Percentiles rank a stretch among this genome's conserved stretches.
Evolutionary conservation across 495 filamentous ascomycete species (phyloP).

Genomic region (Melanomma pulvis-pyrius): DNA sequence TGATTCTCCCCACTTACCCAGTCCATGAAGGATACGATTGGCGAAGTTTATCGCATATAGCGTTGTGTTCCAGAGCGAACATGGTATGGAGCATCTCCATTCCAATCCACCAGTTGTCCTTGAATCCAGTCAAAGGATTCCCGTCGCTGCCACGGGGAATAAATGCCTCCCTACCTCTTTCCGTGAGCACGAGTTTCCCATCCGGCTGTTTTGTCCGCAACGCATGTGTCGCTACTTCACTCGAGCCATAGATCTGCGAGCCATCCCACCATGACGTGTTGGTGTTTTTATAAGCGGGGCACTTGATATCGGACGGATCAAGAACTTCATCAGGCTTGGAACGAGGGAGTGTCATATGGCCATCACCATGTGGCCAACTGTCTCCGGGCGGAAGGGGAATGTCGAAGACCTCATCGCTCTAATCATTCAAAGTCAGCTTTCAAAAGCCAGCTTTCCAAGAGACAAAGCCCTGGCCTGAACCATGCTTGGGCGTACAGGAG

Average conservation of each 20-base stretch:
- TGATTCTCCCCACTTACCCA: no score
- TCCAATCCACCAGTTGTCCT: conserved; percentile 50
- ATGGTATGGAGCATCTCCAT: conserved; percentile 49
- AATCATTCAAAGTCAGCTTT: conserved; percentile 43
- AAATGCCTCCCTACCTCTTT: conserved; percentile 39
- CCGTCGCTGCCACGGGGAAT: conserved; percentile 44
- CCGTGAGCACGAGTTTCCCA: conserved; percentile 46
- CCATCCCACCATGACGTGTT: no score
- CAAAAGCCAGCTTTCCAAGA: conserved; percentile 39
- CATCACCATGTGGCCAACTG: conserved; percentile 37
- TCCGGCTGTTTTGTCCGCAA: conserved; percentile 40
- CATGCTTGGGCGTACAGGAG: conserved; percentile 40
- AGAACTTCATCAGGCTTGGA: no score
- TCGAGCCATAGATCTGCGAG: conserved; percentile 52
- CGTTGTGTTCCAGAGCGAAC: conserved; percentile 51
- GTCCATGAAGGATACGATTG: no score
- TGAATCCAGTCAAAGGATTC: conserved; percentile 49
- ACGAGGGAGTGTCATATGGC: no score
- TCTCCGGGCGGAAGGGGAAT: conserved; percentile 43
- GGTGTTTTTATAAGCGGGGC: no score
- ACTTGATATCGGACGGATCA: no score
- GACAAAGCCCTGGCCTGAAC: conserved; percentile 47
- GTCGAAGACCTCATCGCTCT: conserved; percentile 29
- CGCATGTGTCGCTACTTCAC: conserved; percentile 42
- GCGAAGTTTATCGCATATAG: conserved; percentile 48